These are phyloP conservation scores for Spongospora subterranea DNA, from an alignment of 208 protist species.

Conservation along the genomic window DNA sequence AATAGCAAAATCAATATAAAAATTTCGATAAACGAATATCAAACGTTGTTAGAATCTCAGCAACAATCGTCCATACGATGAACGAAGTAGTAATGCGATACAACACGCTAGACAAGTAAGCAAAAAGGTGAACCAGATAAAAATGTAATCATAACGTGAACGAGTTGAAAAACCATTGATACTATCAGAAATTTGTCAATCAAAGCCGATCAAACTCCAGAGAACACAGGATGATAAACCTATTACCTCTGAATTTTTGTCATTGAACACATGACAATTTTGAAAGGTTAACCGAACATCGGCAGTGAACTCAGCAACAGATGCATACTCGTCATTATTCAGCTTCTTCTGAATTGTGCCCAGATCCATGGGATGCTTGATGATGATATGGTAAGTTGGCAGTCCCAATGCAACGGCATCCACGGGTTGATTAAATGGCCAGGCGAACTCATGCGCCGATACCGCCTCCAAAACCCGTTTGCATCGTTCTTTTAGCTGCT, in stretches of 20 bases:
- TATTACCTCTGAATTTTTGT: conserved; percentile 49
- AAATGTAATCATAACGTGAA: too few species aligned
- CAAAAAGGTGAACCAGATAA: too few species aligned
- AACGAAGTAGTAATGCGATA: too few species aligned
- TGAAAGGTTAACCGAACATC: conserved; percentile 41
- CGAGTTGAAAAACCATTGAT: too few species aligned
- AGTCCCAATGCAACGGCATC: conserved; percentile 25
- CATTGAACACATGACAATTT: conserved; percentile 47
- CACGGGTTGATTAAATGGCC: conserved; percentile 51
- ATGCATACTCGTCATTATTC: background rate
- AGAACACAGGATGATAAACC: too few species aligned
- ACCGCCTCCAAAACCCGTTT: background rate
- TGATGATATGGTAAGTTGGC: conserved; percentile 49
- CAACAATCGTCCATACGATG: too few species aligned
- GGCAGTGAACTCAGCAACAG: conserved; percentile 39
- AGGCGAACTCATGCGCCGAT: conserved; percentile 53
- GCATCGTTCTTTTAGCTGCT: conserved; percentile 24
- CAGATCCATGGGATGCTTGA: conserved; percentile 52
- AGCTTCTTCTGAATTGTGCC: conserved; percentile 48
- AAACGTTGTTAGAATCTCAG: too few species aligned
- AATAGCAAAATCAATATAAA: too few species aligned
- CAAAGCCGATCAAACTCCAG: too few species aligned
- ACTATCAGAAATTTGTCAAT: too few species aligned
- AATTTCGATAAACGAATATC: too few species aligned
- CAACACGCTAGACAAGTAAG: too few species aligned